Evolutionary conservation across 148 eudicot species (phyloP).

Genomic region (Nyssa sinensis): DNA sequence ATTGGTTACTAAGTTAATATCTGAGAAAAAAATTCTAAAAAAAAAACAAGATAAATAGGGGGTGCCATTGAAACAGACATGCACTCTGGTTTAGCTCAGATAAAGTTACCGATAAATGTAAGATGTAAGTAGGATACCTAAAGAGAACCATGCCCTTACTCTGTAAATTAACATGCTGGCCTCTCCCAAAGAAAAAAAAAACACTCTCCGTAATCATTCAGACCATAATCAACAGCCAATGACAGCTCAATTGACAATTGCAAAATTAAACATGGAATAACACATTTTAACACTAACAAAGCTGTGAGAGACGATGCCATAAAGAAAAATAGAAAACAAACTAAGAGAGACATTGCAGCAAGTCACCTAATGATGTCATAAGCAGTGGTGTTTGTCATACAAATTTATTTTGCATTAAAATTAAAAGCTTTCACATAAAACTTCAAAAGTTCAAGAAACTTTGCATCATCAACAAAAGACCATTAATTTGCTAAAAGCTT

Average conservation of each 20-base stretch:
- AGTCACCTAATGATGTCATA: neutral
- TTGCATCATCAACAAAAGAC: neutral
- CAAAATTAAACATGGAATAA: neutral
- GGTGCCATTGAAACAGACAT: neutral
- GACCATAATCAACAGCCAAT: neutral
- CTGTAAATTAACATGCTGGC: neutral
- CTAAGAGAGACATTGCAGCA: neutral
- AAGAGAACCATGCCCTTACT: neutral
- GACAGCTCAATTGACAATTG: conserved; percentile 3
- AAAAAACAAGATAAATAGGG: neutral
- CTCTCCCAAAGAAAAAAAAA: neutral
- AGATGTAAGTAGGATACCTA: too few relatives aligned
- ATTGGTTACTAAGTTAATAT: too few relatives aligned
- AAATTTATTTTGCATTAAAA: neutral
- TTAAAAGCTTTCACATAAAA: neutral
- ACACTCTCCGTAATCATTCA: neutral
- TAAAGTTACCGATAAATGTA: too few relatives aligned
- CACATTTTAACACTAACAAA: neutral
- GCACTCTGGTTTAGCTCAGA: too few relatives aligned
- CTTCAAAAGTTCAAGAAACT: neutral
- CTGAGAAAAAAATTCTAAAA: too few relatives aligned
- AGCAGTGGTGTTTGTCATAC: neutral
- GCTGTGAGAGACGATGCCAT: neutral
- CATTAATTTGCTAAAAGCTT: neutral
- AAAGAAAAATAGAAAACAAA: neutral